Evolutionary conservation across 2,329 filamentous ascomycete genomes (phyloP).

Genomic region (Biscogniauxia marginata): DNA sequence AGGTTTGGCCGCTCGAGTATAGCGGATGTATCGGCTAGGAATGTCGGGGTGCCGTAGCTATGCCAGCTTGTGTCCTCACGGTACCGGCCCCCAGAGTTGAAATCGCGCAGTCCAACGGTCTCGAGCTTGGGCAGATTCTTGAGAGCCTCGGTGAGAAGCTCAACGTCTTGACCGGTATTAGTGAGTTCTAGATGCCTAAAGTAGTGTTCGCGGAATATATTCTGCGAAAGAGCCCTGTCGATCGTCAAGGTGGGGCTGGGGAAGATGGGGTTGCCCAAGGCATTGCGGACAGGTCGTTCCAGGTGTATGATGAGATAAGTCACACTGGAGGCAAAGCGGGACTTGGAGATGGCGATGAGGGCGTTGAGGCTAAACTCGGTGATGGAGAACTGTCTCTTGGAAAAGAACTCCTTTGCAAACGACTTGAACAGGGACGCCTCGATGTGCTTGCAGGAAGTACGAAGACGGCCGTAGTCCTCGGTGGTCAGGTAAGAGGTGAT

Average conservation of each 20-base stretch:
- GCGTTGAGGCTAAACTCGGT: slow-evolving; percentile 50
- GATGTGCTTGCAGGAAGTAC: slow-evolving; percentile 53
- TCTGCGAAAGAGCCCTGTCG: slow-evolving; percentile 28
- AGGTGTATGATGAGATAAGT: slow-evolving; percentile 50
- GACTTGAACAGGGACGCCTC: slow-evolving; percentile 53
- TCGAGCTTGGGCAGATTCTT: slow-evolving; percentile 52
- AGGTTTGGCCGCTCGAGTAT: slow-evolving; percentile 6
- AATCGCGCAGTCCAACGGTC: slow-evolving; percentile 60
- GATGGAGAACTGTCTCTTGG: slow-evolving; percentile 65
- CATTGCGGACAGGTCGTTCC: slow-evolving; percentile 24
- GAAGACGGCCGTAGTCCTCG: slow-evolving; percentile 52
- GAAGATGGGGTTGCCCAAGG: background rate
- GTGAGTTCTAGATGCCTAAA: slow-evolving; percentile 34
- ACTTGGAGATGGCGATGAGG: slow-evolving; percentile 49
- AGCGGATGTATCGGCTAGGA: slow-evolving; percentile 35
- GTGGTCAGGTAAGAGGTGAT: slow-evolving; percentile 55
- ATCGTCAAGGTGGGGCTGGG: slow-evolving; percentile 21
- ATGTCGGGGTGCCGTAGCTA: slow-evolving; percentile 52
- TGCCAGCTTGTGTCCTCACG: slow-evolving; percentile 52
- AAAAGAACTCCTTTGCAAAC: slow-evolving; percentile 64
- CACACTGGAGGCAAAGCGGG: slow-evolving; percentile 39
- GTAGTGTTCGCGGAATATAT: slow-evolving; percentile 23
- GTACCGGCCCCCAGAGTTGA: slow-evolving; percentile 45
- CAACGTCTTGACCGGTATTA: slow-evolving; percentile 45
- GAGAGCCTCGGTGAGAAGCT: slow-evolving; percentile 58